Evolutionary conservation across 257 asterid genomes (phyloP).

Genomic region (Solanum raphanifolium): DNA sequence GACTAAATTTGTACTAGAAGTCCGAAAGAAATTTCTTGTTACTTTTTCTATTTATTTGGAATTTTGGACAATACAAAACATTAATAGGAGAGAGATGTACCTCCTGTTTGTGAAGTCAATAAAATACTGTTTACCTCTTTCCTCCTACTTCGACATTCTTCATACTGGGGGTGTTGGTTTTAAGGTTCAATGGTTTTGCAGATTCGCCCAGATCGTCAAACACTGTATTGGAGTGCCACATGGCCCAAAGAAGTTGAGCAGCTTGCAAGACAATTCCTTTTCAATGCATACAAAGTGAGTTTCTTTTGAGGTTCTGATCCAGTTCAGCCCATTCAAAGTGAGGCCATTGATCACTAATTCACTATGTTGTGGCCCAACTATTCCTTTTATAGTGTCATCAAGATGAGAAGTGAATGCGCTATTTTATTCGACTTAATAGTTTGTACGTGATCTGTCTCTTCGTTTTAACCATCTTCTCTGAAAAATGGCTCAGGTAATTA

Average conservation of each 20-base stretch:
- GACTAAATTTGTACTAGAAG: background rate
- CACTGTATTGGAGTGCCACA: slow-evolving; percentile 99
- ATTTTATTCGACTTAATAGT: background rate
- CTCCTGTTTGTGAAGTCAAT: background rate
- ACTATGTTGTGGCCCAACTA: background rate
- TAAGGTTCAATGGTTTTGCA: slow-evolving; percentile 18
- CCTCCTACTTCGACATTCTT: background rate
- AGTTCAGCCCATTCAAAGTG: background rate
- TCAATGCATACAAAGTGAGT: slow-evolving; percentile 75
- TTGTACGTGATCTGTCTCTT: background rate
- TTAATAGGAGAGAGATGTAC: background rate
- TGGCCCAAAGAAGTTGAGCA: slow-evolving; percentile 99
- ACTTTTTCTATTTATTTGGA: background rate
- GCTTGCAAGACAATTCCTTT: slow-evolving; percentile 72
- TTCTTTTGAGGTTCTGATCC: background rate
- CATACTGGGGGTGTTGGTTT: slow-evolving; percentile 4
- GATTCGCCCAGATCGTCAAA: slow-evolving; percentile 99
- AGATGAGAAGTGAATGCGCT: background rate
- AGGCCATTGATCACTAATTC: background rate
- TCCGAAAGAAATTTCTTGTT: background rate
- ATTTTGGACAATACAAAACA: background rate
- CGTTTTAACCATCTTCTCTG: background rate
- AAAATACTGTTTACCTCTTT: background rate
- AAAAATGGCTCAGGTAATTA: slow-evolving; percentile 48
- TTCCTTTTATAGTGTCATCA: background rate